A percentile compares a stretch with the other conserved stretches of the same genome.
Conservation (phyloP, 2,329 filamentous ascomycete species). For the Herpotrichia juniperi region DNA sequence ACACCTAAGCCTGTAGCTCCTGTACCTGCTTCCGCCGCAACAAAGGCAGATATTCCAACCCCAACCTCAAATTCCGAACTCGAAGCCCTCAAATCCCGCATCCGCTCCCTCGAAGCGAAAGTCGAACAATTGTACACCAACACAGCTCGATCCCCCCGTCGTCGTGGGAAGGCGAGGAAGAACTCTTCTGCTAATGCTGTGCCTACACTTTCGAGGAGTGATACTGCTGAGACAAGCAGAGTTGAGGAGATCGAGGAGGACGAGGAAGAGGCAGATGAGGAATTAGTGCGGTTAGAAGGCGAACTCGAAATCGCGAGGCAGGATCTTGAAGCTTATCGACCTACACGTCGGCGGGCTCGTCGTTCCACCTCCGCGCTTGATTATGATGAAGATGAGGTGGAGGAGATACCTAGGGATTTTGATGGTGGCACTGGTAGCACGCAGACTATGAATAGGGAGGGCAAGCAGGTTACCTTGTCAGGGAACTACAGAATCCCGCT, state of each 20-base stretch:
- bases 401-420: slow-evolving; percentile 34
- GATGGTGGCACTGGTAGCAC: background rate
- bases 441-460: slow-evolving; percentile 7
- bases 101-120: slow-evolving; percentile 43
- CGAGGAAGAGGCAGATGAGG: slow-evolving; percentile 38
- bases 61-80: slow-evolving; percentile 31
- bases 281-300: slow-evolving; percentile 36
- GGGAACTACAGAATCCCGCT: slow-evolving; percentile 46
- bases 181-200: slow-evolving; percentile 27
- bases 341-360: slow-evolving; percentile 3
- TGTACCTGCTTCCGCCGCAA: background rate
- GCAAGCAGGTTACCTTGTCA: slow-evolving; percentile 40
- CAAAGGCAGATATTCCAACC: background rate
- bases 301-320: slow-evolving; percentile 40
- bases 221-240: background rate
- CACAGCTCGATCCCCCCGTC: slow-evolving; percentile 34
- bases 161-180: slow-evolving; percentile 39
- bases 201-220: slow-evolving; percentile 20
- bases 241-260: slow-evolving; percentile 14
- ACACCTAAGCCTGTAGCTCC: background rate
- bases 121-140: slow-evolving; percentile 42
- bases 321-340: slow-evolving; percentile 35
- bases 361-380: slow-evolving; percentile 11
- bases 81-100: slow-evolving; percentile 42
- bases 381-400: slow-evolving; percentile 23